These are phyloP conservation scores for Euphrasia arctica DNA, from an alignment of 305 asterid species.

Conservation along the genomic window DNA sequence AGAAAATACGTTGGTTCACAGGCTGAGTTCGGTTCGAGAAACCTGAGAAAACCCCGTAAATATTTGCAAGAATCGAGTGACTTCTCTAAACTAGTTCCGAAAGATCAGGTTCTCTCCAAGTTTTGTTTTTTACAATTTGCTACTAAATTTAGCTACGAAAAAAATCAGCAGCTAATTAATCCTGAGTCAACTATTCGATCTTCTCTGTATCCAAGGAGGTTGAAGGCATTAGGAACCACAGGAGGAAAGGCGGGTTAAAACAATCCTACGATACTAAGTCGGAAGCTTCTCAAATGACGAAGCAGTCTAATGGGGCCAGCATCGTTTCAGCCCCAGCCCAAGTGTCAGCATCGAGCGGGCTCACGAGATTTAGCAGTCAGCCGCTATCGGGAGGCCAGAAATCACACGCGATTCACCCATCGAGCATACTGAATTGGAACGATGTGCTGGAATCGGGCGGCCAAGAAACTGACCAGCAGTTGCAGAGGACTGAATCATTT, in stretches of 20 bases:
- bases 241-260: slow-evolving; percentile 47
- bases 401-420: slow-evolving; percentile 26
- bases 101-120: slow-evolving; percentile 44
- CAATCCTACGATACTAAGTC: slow-evolving; percentile 54
- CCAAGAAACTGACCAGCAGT: slow-evolving; percentile 36
- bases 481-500: slow-evolving; percentile 40
- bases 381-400: slow-evolving; percentile 37
- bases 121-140: too few species aligned
- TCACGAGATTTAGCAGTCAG: slow-evolving; percentile 38
- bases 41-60: slow-evolving; percentile 52
- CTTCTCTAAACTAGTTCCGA: slow-evolving; percentile 43
- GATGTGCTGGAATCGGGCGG: slow-evolving; percentile 32
- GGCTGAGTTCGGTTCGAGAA: slow-evolving; percentile 42
- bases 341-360: slow-evolving; percentile 42
- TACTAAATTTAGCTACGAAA: neutral
- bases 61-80: slow-evolving; percentile 53
- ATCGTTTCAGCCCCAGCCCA: slow-evolving; percentile 51
- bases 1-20: slow-evolving; percentile 48
- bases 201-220: slow-evolving; percentile 37
- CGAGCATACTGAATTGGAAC: slow-evolving; percentile 26
- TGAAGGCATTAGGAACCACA: slow-evolving; percentile 39
- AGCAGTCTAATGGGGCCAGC: slow-evolving; percentile 51
- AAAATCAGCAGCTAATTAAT: too few species aligned
- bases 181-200: neutral
- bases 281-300: slow-evolving; percentile 60